A percentile compares a stretch with the other conserved stretches of the same genome.
Evolutionary conservation across 2,329 filamentous ascomycete species (phyloP).

Genomic region (Calonectria pseudoreteaudii): DNA sequence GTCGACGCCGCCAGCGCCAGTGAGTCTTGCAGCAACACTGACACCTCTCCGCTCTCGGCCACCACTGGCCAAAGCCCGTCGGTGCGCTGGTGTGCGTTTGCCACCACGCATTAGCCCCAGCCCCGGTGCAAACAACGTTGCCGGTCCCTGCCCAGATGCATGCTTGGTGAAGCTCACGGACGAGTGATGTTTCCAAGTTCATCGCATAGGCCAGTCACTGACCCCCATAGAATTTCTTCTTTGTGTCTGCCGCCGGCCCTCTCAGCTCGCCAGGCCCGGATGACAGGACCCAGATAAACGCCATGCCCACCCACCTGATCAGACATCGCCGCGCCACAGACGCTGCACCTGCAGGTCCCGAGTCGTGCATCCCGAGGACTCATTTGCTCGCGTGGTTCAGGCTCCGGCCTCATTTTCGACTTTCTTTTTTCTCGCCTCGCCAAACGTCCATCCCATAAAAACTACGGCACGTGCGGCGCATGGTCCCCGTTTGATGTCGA

Average conservation of each 20-base stretch:
- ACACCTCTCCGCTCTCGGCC: slow-evolving; percentile 19
- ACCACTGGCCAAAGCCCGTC: slow-evolving; percentile 22
- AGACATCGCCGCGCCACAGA: neutral
- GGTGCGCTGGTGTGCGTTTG: neutral
- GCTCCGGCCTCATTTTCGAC: neutral
- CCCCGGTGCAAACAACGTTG: slow-evolving; percentile 7
- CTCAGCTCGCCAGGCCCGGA: slow-evolving; percentile 8
- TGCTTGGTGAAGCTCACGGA: slow-evolving; percentile 18
- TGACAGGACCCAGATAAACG: neutral
- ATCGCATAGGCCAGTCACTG: slow-evolving; percentile 3
- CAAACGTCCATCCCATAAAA: slow-evolving; percentile 18
- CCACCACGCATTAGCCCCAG: slow-evolving; percentile 30
- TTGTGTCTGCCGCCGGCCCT: slow-evolving; percentile 8
- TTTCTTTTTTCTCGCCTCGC: slow-evolving; percentile 25
- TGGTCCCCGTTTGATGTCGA: slow-evolving; percentile 15
- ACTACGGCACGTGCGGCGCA: slow-evolving; percentile 19
- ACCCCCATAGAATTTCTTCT: slow-evolving; percentile 12
- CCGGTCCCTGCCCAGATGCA: slow-evolving; percentile 28
- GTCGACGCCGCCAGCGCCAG: slow-evolving; percentile 3
- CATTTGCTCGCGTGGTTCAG: slow-evolving; percentile 5
- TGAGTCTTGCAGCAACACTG: slow-evolving; percentile 11
- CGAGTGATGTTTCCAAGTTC: slow-evolving; percentile 14
- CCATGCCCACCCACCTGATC: neutral
- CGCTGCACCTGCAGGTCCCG: neutral
- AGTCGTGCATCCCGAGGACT: neutral